Conservation (phyloP, 257 asterid genomes). For the Nicotiana tabacum region DNA sequence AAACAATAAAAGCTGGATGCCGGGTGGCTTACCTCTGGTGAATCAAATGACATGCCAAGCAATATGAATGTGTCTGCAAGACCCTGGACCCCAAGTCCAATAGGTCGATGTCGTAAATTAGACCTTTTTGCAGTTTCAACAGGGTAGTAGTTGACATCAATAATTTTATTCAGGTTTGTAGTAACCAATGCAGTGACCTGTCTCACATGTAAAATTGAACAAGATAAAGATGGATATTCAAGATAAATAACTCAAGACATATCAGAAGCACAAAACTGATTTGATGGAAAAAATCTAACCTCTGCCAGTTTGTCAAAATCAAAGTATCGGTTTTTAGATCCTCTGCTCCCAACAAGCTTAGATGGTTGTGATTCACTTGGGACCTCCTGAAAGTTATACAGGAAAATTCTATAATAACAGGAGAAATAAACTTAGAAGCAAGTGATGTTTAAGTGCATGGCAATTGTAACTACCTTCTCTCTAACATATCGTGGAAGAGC, state of each 20-base stretch:
- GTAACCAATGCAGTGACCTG: conserved; percentile 82
- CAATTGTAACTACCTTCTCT: conserved; percentile 61
- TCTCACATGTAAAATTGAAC: conserved; percentile 9
- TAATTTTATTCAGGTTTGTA: conserved; percentile 76
- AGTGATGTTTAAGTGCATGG: conserved; percentile 3
- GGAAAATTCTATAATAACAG: neutral
- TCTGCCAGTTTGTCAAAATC: conserved; percentile 93
- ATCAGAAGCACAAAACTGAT: neutral
- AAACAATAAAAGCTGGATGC: neutral
- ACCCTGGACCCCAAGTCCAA: conserved; percentile 97
- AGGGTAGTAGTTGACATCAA: conserved; percentile 84
- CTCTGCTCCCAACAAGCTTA: conserved; percentile 90
- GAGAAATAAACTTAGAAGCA: neutral
- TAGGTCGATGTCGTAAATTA: conserved; percentile 84
- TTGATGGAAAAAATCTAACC: conserved; percentile 35
- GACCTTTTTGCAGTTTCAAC: conserved; percentile 91
- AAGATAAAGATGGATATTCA: neutral
- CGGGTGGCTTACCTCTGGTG: conserved; percentile 64
- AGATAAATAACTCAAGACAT: neutral
- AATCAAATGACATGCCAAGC: conserved; percentile 98
- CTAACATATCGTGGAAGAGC: conserved; percentile 90
- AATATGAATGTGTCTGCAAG: conserved; percentile 91
- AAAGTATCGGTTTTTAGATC: conserved; percentile 69
- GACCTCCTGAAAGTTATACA: conserved; percentile 48
- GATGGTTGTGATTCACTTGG: conserved; percentile 76